Percentiles rank a stretch among this genome's conserved stretches.
Conservation (phyloP, 139 green algal genomes). For the Zygnema cylindricum region DNA sequence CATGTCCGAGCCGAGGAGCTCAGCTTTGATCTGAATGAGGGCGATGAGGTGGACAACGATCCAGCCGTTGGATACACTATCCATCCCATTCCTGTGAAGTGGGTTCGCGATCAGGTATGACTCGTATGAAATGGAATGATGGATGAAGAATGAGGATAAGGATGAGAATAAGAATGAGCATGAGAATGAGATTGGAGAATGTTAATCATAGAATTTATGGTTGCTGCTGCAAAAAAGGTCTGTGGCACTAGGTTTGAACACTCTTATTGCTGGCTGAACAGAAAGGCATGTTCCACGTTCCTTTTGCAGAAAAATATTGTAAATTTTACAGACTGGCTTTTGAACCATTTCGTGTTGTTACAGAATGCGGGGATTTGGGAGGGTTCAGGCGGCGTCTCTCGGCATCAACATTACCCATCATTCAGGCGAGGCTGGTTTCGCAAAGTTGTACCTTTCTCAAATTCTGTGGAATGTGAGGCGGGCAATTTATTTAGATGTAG, state of each 20-base stretch:
- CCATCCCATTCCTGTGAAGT: conserved; percentile 46
- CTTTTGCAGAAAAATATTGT: too few species aligned
- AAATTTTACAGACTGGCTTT: too few species aligned
- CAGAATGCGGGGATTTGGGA: too few species aligned
- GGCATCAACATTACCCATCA: conserved; percentile 56
- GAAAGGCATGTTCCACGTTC: too few species aligned
- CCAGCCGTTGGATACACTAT: conserved; percentile 30
- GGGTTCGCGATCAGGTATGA: conserved; percentile 21
- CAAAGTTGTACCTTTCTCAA: conserved; percentile 49
- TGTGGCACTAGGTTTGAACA: too few species aligned
- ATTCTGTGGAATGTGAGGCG: conserved; percentile 54
- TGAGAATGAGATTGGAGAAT: too few species aligned
- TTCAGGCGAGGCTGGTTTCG: conserved; percentile 45
- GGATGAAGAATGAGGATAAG: too few species aligned
- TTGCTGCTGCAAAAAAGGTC: too few species aligned
- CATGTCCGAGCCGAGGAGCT: conserved; percentile 23
- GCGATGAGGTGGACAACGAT: conserved; percentile 34
- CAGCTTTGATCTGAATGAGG: conserved; percentile 28
- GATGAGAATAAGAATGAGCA: too few species aligned
- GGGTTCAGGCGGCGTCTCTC: conserved; percentile 29
- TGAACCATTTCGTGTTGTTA: too few species aligned
- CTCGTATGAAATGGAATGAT: neutral
- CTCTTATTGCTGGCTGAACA: too few species aligned
- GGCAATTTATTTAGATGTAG: conserved; percentile 55
- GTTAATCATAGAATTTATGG: too few species aligned